Evolutionary conservation across 2,329 filamentous ascomycete species (phyloP), one percentile per base, ranked within the genome.

Genomic region (Exophiala spinifera): DNA sequence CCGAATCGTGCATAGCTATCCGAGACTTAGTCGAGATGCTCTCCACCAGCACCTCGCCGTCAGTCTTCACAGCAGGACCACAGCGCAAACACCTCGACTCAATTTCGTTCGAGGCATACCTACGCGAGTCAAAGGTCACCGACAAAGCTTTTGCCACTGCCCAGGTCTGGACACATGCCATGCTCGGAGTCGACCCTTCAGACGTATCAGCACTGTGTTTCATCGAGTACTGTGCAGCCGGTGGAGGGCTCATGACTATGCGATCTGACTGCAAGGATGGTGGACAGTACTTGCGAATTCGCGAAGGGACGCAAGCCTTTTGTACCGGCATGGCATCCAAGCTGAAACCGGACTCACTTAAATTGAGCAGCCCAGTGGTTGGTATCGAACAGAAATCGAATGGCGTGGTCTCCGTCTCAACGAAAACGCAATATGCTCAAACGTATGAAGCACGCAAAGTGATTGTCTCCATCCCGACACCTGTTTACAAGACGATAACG

Each of bases 131-230:
- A 13, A 57, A 55, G 14, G 37, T 57, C n/a, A 60, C 57, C 15
- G 33, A 45, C n/a, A 57, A 57, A 45, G 60, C 58, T 5, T 49
- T 59, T 7, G 60, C 60, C 10, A 74, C 70, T 1, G 72, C 72
- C 0, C 70, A 64, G 3, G 69, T 80, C 23, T 62, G 60, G 60
- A 62, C 60, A 17, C 20, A 67, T 48, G 79, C 74, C 1, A 78
- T 79, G 74, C 66, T 81, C 1, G 79, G 80, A 1, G 65, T 74
- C 1, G 76, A 81, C 25, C 73, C 79, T 0, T 55, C 51, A 1
- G 77, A 82, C 7, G 61, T 81, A 2, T 76, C 73, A 2, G 79
- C 80, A 0, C 62, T 79, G 2, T 83, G 70, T 61, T 81, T 84
- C 60, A 68, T 84, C 11, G 72, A 80, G 61, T 82, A 84, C 67